Conservation (phyloP, 306 rosid genomes). For the Carpinus viminea region DNA sequence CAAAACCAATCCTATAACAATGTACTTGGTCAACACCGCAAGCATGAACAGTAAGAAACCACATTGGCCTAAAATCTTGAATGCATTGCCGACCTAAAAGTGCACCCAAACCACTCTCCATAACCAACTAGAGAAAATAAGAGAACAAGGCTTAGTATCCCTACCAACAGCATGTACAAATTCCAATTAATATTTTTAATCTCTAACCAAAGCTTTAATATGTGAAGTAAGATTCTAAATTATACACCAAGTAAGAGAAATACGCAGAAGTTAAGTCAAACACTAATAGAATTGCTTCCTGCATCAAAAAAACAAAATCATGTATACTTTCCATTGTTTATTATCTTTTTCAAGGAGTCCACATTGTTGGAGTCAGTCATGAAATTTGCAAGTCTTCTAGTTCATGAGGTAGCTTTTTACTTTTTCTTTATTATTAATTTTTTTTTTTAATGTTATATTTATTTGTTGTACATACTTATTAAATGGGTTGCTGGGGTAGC, state of each 20-base stretch:
- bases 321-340: too few relatives aligned
- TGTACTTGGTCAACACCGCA: background rate
- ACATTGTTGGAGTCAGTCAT: background rate
- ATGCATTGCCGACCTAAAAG: background rate
- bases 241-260: background rate
- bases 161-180: background rate
- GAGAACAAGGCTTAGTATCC: background rate
- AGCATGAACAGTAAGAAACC: background rate
- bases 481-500: background rate
- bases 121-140: background rate
- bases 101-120: background rate
- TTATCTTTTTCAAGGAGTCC: too few relatives aligned
- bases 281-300: background rate
- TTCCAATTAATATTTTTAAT: background rate
- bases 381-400: background rate
- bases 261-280: background rate
- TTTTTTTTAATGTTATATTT: background rate
- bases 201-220: background rate
- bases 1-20: background rate
- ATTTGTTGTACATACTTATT: background rate
- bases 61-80: background rate
- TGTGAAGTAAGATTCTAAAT: background rate
- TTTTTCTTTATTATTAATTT: background rate
- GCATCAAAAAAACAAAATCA: too few relatives aligned
- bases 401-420: background rate